Base-by-base conservation (phyloP, 257 asterid species). In the Lavandula angustifolia region DNA sequence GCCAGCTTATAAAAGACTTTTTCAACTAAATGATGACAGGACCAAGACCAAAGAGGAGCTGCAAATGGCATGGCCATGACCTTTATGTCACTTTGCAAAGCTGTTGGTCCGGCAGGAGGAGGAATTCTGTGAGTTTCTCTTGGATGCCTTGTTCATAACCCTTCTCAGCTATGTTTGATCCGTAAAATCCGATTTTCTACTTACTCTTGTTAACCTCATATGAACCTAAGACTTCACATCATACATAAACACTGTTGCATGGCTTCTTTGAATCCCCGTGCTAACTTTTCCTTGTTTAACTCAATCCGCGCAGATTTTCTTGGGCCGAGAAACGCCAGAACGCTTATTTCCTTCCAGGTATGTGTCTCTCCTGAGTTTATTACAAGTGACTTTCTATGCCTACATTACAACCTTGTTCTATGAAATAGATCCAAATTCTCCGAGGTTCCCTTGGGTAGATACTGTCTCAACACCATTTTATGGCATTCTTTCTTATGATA, bases 1-100 rank as follows among this genome's bases (percentile, higher is more conserved):
- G 48, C 48, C 52, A 18, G 54, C 22, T 9, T 13, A 14, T 32
- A 22, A 27, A 27, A 43, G 12, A 54, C 6, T 18, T 10, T 3
- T 13, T 57, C 38, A 3, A 73, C 16, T 14, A 34, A 52, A 53
- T 68, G 67, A 41, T 7, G 7, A 29, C 81, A 89, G 95, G 74
- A 84, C 40, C 96, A 87, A 75, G 78, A 83, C 55, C 94, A 89
- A 79, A 85, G 96, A 79, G 96, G 96, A 49, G 94, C 94, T 64
- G 96, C 96, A 34, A 89, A 89, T 69, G 96, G 96, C 43, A 65
- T 89, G 44, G 79, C 96, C 43, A 83, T 89, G 91, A 75, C 85
- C 47, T 73, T 81, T 27, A 80, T 87, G 95, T 89, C 95, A 41
- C 70, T 85, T 53, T 87, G 73, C 79, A 87, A 83, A 73, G 87